phyloP scores from a whole-genome alignment of 108 stramenopile species.

The Schizochytrium sp. region DNA sequence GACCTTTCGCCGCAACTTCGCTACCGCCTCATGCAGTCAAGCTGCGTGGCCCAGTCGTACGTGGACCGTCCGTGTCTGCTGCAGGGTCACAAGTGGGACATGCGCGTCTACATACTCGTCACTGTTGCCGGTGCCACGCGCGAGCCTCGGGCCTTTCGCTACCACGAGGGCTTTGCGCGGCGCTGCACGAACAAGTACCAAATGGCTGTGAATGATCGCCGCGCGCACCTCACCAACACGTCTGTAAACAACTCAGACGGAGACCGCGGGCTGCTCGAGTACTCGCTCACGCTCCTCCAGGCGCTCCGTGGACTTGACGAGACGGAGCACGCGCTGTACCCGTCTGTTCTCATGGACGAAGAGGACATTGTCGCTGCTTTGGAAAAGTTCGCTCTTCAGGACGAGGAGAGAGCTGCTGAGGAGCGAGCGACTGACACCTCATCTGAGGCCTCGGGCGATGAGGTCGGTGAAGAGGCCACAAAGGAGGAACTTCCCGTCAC shows the following conservation, averaged over 20 bases:
- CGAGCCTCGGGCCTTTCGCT: not conserved
- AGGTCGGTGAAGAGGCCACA: no score
- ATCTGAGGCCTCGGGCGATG: not conserved
- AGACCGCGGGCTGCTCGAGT: not conserved
- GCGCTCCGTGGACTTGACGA: not conserved
- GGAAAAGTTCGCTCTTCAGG: not conserved
- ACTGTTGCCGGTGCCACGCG: not conserved
- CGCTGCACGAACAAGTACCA: not conserved
- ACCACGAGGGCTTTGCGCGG: slow-evolving; percentile 7
- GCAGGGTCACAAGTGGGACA: not conserved
- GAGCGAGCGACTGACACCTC: not conserved
- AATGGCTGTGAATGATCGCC: not conserved
- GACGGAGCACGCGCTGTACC: not conserved
- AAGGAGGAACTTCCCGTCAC: not conserved
- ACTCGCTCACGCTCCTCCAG: not conserved
- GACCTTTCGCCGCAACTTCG: not conserved
- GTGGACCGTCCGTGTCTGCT: not conserved
- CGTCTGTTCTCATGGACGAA: not conserved
- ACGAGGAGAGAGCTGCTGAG: not conserved
- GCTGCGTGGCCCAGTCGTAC: not conserved
- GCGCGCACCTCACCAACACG: not conserved
- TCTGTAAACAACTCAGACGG: not conserved
- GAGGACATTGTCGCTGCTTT: not conserved
- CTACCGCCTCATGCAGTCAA: not conserved
- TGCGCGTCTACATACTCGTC: not conserved